Evolutionary conservation across 176 grass and related monocot genomes (phyloP).

Genomic region (Alloteropsis semialata): DNA sequence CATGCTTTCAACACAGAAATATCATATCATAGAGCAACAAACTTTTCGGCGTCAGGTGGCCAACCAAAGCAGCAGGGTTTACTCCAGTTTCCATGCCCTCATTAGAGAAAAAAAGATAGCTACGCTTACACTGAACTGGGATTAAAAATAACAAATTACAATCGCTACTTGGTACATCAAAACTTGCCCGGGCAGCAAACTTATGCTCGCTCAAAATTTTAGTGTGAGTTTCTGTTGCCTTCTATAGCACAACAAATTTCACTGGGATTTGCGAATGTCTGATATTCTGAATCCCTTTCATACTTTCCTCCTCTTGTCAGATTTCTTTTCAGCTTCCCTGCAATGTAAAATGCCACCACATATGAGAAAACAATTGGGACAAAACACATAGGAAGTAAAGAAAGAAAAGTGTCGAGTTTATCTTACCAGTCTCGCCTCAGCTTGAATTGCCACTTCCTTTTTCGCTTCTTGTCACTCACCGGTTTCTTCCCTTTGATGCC

Average conservation of each 20-base stretch:
- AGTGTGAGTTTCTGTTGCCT: not conserved
- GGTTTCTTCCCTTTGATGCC: slow-evolving; percentile 32
- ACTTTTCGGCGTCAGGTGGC: no score
- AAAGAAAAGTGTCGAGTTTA: not conserved
- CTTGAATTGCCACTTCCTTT: slow-evolving; percentile 46
- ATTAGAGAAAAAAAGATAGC: not conserved
- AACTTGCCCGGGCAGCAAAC: slow-evolving; percentile 2
- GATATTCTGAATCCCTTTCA: not conserved
- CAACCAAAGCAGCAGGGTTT: not conserved
- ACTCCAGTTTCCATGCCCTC: not conserved
- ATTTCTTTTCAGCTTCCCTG: slow-evolving; percentile 57
- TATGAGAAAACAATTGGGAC: not conserved
- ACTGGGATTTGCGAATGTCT: not conserved
- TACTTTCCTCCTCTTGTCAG: slow-evolving; percentile 54
- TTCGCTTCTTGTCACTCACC: slow-evolving; percentile 10
- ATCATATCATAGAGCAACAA: no score
- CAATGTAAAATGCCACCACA: not conserved
- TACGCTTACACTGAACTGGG: not conserved
- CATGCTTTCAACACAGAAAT: no score
- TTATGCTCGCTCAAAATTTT: not conserved
- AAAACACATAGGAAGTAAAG: not conserved
- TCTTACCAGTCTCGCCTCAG: slow-evolving; percentile 54
- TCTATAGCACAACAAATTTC: slow-evolving; percentile 13
- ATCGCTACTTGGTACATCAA: slow-evolving; percentile 20
- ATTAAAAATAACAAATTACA: slow-evolving; percentile 13